Evolutionary conservation across 495 filamentous ascomycete species (phyloP).

Genomic region (Terfezia claveryi): DNA sequence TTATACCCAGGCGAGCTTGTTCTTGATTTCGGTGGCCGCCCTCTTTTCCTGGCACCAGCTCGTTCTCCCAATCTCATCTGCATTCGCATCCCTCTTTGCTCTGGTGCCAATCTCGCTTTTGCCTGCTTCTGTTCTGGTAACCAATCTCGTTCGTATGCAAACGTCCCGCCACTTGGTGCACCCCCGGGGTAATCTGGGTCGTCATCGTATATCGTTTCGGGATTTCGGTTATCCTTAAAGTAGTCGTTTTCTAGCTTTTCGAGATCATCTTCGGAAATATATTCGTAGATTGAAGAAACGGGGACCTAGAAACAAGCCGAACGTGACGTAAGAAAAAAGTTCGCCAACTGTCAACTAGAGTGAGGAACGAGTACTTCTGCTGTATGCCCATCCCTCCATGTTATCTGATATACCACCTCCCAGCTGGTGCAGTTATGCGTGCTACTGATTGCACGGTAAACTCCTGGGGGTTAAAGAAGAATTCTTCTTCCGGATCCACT

Average conservation of each 20-base stretch:
- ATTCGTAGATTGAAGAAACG: neutral
- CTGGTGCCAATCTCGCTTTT: too few species aligned
- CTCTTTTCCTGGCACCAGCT: too few species aligned
- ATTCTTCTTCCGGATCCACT: neutral
- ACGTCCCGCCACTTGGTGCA: neutral
- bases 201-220: neutral
- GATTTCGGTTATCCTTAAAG: neutral
- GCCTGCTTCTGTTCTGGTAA: too few species aligned
- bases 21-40: too few species aligned
- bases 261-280: neutral
- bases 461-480: neutral
- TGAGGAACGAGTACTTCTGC: neutral
- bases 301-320: neutral
- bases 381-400: neutral
- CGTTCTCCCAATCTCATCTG: too few species aligned
- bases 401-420: neutral
- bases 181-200: neutral
- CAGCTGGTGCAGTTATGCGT: neutral
- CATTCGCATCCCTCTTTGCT: too few species aligned
- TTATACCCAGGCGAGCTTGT: too few species aligned
- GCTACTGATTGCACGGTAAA: neutral
- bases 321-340: neutral
- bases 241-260: neutral
- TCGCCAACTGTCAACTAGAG: neutral
- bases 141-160: neutral